These are phyloP conservation scores for Stagonosporopsis cucurbitacearum DNA, from an alignment of 2,329 filamentous ascomycete genomes.

Conservation along the genomic window DNA sequence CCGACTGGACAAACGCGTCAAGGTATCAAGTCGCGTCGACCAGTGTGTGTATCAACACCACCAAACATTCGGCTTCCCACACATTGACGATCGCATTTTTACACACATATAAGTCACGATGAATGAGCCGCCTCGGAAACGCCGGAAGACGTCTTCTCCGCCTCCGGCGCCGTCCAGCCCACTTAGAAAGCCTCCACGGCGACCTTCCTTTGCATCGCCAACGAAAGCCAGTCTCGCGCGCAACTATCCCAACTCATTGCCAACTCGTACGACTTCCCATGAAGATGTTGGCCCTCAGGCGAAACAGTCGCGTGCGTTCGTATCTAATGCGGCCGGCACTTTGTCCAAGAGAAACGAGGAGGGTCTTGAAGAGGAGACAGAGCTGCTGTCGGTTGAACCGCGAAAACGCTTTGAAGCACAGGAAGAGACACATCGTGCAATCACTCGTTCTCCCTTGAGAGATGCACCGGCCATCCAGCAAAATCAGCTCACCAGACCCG, in stretches of 20 bases:
- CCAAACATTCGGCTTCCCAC: constrained; percentile 5
- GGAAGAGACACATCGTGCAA: constrained; percentile 31
- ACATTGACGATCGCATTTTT: not conserved
- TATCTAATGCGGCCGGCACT: not conserved
- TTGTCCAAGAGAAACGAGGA: not conserved
- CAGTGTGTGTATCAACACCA: constrained; percentile 5
- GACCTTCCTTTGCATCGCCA: constrained; percentile 49
- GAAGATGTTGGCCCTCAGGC: not conserved
- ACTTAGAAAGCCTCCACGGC: constrained; percentile 40
- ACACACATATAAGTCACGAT: constrained; percentile 22
- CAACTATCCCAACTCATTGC: constrained; percentile 45
- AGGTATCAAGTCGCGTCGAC: constrained; percentile 41
- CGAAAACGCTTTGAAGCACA: constrained; percentile 20
- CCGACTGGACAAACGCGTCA: constrained; percentile 20
- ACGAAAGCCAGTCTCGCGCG: constrained; percentile 51
- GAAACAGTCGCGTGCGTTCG: constrained; percentile 15
- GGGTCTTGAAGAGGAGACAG: constrained; percentile 23
- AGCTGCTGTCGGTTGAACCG: constrained; percentile 33
- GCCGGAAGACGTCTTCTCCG: constrained; percentile 43
- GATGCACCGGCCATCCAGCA: constrained; percentile 25
- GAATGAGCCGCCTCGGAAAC: constrained; percentile 45
- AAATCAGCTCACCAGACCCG: constrained; percentile 14
- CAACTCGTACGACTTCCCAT: constrained; percentile 18
- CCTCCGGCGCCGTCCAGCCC: constrained; percentile 31
- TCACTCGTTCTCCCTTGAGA: constrained; percentile 27